Evolutionary conservation across 495 filamentous ascomycete genomes (phyloP).

Genomic region (Aspergillus conjunctus): DNA sequence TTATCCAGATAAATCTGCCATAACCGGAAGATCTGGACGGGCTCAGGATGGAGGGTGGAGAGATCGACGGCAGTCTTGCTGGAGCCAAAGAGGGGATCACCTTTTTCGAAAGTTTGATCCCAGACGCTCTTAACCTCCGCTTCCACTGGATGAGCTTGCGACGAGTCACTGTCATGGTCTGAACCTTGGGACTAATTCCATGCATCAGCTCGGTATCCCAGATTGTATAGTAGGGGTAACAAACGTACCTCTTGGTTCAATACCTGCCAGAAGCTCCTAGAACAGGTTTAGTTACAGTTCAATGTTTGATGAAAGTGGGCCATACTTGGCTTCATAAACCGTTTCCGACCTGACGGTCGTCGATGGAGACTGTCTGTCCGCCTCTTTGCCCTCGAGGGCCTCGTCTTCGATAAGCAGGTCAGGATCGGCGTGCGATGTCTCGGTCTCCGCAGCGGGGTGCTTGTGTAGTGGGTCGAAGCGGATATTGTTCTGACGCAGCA

Average conservation of each 20-base stretch:
- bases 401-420: conserved; percentile 31
- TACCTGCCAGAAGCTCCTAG: conserved; percentile 51
- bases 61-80: conserved; percentile 43
- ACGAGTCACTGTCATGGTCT: conserved; percentile 31
- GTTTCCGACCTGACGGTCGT: conserved; percentile 33
- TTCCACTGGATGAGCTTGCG: conserved; percentile 35
- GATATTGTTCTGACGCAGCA: conserved; percentile 55
- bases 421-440: conserved; percentile 3
- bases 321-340: conserved; percentile 44
- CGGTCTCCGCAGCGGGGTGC: conserved; percentile 22
- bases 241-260: conserved; percentile 49
- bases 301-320: neutral
- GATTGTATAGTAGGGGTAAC: neutral
- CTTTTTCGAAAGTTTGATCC: conserved; percentile 40
- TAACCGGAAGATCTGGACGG: conserved; percentile 43
- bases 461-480: conserved; percentile 54
- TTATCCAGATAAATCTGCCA: conserved; percentile 57
- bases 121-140: conserved; percentile 43
- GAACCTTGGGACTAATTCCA: conserved; percentile 20
- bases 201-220: conserved; percentile 5
- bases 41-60: conserved; percentile 49
- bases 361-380: conserved; percentile 23
- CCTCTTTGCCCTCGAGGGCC: conserved; percentile 17
- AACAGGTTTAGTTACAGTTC: conserved; percentile 15
- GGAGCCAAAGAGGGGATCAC: conserved; percentile 54